These are phyloP conservation scores for Elsinoe australis DNA, from an alignment of 2,329 filamentous ascomycete genomes.

Conservation along the genomic window DNA sequence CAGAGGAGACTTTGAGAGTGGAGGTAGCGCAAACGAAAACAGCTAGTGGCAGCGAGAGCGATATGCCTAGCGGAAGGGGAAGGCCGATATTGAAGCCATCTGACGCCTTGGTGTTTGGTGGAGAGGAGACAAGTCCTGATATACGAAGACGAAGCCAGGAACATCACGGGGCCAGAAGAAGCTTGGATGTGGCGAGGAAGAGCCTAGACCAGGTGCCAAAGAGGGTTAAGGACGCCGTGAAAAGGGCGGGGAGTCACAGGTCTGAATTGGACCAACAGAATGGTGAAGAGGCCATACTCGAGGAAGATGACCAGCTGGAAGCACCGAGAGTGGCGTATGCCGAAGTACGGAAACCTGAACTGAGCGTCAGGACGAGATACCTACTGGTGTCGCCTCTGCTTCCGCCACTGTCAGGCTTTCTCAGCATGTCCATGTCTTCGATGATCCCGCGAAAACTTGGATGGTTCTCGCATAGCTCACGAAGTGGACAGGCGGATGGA, in stretches of 20 bases:
- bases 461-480: constrained; percentile 26
- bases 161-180: constrained; percentile 28
- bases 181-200: constrained; percentile 31
- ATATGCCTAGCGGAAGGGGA: constrained; percentile 1
- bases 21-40: constrained; percentile 4
- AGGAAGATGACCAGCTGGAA: not conserved
- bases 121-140: constrained; percentile 40
- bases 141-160: constrained; percentile 36
- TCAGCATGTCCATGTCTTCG: constrained; percentile 26
- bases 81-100: not conserved
- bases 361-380: constrained; percentile 30
- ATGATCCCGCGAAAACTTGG: constrained; percentile 3
- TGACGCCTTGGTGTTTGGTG: constrained; percentile 34
- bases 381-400: constrained; percentile 43
- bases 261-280: constrained; percentile 16
- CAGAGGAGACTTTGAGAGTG: constrained; percentile 45
- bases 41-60: constrained; percentile 2
- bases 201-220: constrained; percentile 35
- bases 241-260: constrained; percentile 19
- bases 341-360: too few species aligned
- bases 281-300: constrained; percentile 25
- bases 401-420: constrained; percentile 35
- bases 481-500: constrained; percentile 37
- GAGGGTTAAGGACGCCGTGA: constrained; percentile 25
- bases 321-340: too few species aligned